Base-by-base conservation (phyloP, 164 flowering plant species). In the Chloranthus sessilifolius region DNA sequence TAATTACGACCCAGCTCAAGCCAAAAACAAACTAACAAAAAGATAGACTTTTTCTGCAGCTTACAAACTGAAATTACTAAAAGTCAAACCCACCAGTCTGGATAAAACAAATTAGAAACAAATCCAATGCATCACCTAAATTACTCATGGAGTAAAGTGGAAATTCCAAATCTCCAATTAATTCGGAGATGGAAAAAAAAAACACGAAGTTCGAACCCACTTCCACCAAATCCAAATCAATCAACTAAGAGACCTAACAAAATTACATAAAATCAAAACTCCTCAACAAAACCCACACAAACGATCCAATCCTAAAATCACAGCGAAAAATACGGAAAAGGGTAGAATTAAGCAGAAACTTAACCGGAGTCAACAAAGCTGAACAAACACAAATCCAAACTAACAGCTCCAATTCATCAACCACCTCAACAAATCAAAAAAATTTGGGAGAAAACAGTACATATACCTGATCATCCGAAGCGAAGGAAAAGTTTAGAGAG, bases 391-490 rank as follows among this genome's bases (percentile, higher is more conserved):
- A 21, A 5, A 7, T 22, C 26, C 46, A 22, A 50, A 49, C 16
- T 35, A 45, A 44, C 16, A 4, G 7, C 21, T 36, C 34, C 29
- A 25, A 46, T 15, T 55, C 49, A 23, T n/a, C 5, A 42, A 42
- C 10, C 23, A n/a, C 25, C 7, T 42, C n/a, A 7, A 3, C 28
- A 7, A 27, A 5, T 14, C n/a, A 14, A 14, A 14, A 10, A 42
- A 25, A 30, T 41, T 29, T 17, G n/a, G 20, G 9, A 17, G 1
- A 33, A 45, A 39, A 16, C 4, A 31, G 19, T 11, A 39, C 7
- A 2, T 20, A 29, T 37, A 53, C 64, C 53, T 45, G 27, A 16
- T 25, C 17, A 28, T n/a, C 21, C 23, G 22, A 27, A 17, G 44
- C 44, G 35, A 40, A 35, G n/a, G 7, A 37, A 12, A 26, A 20